Base-by-base conservation (phyloP, 1,284 basidiomycete species). In the Xerocomus amazonicus region DNA sequence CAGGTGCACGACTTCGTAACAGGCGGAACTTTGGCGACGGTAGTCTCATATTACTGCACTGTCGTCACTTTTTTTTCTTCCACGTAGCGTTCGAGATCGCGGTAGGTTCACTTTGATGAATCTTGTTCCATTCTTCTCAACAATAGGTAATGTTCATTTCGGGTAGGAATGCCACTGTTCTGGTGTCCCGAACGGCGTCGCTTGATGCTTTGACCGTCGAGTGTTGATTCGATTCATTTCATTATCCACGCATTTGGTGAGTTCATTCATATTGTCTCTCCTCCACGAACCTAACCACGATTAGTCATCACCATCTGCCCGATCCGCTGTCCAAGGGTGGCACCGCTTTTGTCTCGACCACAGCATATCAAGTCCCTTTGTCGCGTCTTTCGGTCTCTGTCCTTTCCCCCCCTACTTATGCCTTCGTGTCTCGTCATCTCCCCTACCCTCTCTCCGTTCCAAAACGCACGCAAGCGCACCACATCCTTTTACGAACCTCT, bases 401-500 rank as follows among this genome's bases (percentile, higher is more conserved):
- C 47, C 47, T 61, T 51, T 57, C 62, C 54, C 56, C 51, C 50
- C 49, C 51, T 59, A 63, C 61, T 57, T 58, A 66, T 66, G 63
- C 47, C 63, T 55, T 37, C 53, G 31, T 33, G 46, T 56, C 23
- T 55, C 49, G 47, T 51, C 57, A 48, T 52, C 45, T 38, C 49
- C 38, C 14, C 56, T n/a, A 13, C 37, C 47, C 43, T 51, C 42
- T 42, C 19, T 8, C 43, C 42, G 28, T 23, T 54, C 36, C 40
- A 51, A 38, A 52, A 56, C 40, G 46, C 65, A 43, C 68, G 71
- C 51, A 76, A 77, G 52, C 73, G 75, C 51, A 71, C 72, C 4
- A 67, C 68, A 6, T 73, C 75, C 31, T 75, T 73, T 56, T 66
- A 61, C 17, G 66, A 59, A 14, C 60, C 65, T 3, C 60, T 67